phyloP scores from a whole-genome alignment of 768 basidiomycete genomes.

The Tylopilus sp. region DNA sequence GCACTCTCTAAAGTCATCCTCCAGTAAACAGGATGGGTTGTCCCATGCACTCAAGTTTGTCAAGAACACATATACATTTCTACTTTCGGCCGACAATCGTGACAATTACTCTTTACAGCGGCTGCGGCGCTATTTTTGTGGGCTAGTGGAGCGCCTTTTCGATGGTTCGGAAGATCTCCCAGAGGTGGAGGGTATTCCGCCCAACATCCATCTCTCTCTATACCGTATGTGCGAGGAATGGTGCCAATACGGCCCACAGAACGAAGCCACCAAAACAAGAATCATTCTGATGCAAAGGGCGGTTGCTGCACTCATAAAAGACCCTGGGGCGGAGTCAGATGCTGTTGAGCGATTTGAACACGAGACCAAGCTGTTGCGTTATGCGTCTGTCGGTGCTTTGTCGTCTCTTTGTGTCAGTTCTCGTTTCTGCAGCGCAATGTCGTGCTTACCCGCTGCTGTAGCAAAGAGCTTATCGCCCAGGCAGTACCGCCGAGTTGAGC shows the following conservation, averaged over 20 bases:
- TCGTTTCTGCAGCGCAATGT: neutral
- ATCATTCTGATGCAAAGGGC: slow-evolving; percentile 69
- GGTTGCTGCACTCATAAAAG: slow-evolving; percentile 50
- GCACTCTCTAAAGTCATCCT: slow-evolving; percentile 62
- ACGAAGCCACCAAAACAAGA: slow-evolving; percentile 68
- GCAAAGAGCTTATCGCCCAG: slow-evolving; percentile 77
- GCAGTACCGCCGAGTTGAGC: slow-evolving; percentile 46
- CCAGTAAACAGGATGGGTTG: slow-evolving; percentile 68
- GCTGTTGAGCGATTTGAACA: slow-evolving; percentile 59
- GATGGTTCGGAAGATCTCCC: slow-evolving; percentile 68
- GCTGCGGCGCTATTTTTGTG: slow-evolving; percentile 87
- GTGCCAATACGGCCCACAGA: slow-evolving; percentile 81
- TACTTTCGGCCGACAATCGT: slow-evolving; percentile 67
- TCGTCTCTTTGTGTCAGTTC: slow-evolving; percentile 81
- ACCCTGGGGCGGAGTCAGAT: slow-evolving; percentile 49
- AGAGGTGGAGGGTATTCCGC: slow-evolving; percentile 70
- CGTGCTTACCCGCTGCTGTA: slow-evolving; percentile 28
- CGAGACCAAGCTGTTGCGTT: slow-evolving; percentile 69
- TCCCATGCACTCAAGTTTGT: slow-evolving; percentile 84
- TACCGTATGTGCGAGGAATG: slow-evolving; percentile 91
- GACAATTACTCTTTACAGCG: slow-evolving; percentile 77
- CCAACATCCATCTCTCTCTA: slow-evolving; percentile 70
- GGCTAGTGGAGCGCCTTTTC: slow-evolving; percentile 82
- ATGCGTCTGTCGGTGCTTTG: slow-evolving; percentile 83
- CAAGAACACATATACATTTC: slow-evolving; percentile 72